Evolutionary conservation across 2,329 filamentous ascomycete genomes (phyloP), one percentile per base, ranked within the genome.

Genomic region (Grosmannia serpens): DNA sequence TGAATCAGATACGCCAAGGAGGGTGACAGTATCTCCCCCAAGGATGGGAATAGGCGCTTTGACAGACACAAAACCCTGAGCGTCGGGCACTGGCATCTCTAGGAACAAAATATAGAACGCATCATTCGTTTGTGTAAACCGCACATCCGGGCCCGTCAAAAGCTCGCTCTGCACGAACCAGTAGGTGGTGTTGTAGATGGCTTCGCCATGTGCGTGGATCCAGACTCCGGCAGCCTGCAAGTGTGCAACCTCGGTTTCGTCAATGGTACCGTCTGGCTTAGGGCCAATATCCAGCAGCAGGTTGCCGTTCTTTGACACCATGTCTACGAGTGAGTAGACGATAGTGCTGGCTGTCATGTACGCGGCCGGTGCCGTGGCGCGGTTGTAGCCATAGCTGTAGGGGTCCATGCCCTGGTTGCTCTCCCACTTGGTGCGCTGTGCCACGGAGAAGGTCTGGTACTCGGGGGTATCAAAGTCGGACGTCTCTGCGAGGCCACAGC

Each of bases 381-480:
- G 71, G 65, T 85, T 84, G 68, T 79, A 84, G 3, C 81, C 81
- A 63, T 84, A 84, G 61, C 71, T 75, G 64, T 74, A 83, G 0
- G 81, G 81, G 63, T 84, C 81, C 77, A 85, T 80, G 44, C 81
- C 81, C 49, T 74, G 73, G 67, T 77, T 84, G 47, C 70, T 77
- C 68, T 84, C 82, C 81, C 81, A 85, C 67, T 84, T 84, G 31
- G 78, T 71, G 35, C 70, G 66, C 66, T 81, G 78, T 10, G 77
- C 74, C 3, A 75, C 72, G 3, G 71, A 68, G 65, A 77, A 81
- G 9, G 71, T 73, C 31, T 71, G 70, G 65, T 84, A 85, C 65
- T 84, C 81, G 0, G 81, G 81, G 1, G 81, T 84, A 65, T 84
- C 80, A 63, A 83, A 84, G 68, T 84, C 80, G 15, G 69, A 70